These are phyloP conservation scores for Phytophthora meadii DNA, from an alignment of 352 stramenopile genomes.

Conservation along the genomic window DNA sequence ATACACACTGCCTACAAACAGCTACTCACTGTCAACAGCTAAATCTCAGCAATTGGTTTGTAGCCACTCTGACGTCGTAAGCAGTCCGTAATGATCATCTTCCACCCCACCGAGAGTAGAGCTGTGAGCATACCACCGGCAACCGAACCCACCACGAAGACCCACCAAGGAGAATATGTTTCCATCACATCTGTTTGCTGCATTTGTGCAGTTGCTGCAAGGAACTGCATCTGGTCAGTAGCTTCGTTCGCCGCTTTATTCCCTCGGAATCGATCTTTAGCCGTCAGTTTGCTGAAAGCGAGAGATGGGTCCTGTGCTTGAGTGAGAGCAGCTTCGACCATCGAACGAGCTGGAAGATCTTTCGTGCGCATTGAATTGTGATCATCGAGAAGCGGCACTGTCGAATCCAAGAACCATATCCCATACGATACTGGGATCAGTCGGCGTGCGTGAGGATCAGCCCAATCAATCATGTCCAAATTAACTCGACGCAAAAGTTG, in stretches of 20 bases:
- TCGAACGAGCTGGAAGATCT: slow-evolving; percentile 64
- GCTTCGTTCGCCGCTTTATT: not conserved
- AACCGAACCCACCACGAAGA: slow-evolving; percentile 34
- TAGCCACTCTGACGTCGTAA: slow-evolving; percentile 31
- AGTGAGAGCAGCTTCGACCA: slow-evolving; percentile 49
- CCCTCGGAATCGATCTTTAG: not conserved
- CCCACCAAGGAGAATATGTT: slow-evolving; percentile 12
- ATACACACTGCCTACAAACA: slow-evolving; percentile 2
- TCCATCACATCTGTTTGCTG: slow-evolving; percentile 18
- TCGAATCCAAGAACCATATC: slow-evolving; percentile 73
- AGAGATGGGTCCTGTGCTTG: slow-evolving; percentile 2
- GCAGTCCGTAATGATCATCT: slow-evolving; percentile 34
- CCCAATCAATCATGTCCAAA: slow-evolving; percentile 66
- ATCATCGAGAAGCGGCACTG: slow-evolving; percentile 44
- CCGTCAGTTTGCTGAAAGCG: slow-evolving; percentile 8
- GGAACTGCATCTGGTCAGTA: slow-evolving; percentile 18
- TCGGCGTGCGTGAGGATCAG: slow-evolving; percentile 40
- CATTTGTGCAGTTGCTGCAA: slow-evolving; percentile 22
- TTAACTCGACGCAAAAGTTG: slow-evolving; percentile 70
- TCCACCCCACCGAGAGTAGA: slow-evolving; percentile 33
- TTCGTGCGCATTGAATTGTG: slow-evolving; percentile 52
- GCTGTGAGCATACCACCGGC: slow-evolving; percentile 34
- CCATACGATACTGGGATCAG: slow-evolving; percentile 69
- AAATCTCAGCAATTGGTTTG: slow-evolving; percentile 30
- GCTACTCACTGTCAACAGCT: not conserved